Conservation (phyloP, 2,329 filamentous ascomycete species). For the Thyridium curvatum region DNA sequence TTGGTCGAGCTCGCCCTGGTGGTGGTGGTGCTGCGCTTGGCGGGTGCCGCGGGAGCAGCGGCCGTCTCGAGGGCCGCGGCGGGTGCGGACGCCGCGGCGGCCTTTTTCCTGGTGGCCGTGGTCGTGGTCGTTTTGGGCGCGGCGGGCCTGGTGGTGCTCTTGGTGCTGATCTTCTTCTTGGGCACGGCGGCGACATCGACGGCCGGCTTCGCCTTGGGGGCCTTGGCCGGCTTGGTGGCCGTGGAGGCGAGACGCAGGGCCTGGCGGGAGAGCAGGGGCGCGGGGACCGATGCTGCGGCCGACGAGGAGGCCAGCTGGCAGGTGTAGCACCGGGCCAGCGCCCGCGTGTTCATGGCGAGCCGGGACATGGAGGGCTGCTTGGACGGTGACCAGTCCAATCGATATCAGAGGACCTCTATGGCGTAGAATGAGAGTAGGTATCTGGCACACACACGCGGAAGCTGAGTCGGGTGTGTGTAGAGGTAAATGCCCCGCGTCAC, state of each 20-base stretch:
- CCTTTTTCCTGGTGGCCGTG: slow-evolving; percentile 3
- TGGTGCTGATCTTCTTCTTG: slow-evolving; percentile 11
- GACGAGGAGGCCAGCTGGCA: slow-evolving; percentile 6
- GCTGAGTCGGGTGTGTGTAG: too few relatives aligned
- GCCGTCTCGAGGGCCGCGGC: too few relatives aligned
- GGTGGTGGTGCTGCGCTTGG: neutral
- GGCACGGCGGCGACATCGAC: slow-evolving; percentile 5
- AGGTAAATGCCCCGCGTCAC: too few relatives aligned
- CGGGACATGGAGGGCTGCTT: slow-evolving; percentile 7
- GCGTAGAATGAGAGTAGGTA: too few relatives aligned
- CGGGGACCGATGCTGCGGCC: neutral
- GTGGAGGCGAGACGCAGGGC: slow-evolving; percentile 5
- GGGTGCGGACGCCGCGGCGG: too few relatives aligned
- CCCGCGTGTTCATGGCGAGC: slow-evolving; percentile 5
- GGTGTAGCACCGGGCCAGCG: slow-evolving; percentile 8
- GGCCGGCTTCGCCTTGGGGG: slow-evolving; percentile 3
- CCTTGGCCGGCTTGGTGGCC: slow-evolving; percentile 8
- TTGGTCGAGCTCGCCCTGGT: slow-evolving; percentile 2
- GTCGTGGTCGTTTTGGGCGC: slow-evolving; percentile 3
- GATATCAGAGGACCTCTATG: too few relatives aligned
- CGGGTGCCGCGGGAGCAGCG: too few relatives aligned
- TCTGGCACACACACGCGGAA: too few relatives aligned
- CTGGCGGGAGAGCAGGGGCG: neutral
- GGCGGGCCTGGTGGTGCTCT: slow-evolving; percentile 5
- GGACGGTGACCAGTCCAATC: too few relatives aligned